A percentile compares a stretch with the other conserved stretches of the same genome.
phyloP scores from a whole-genome alignment of 2,329 filamentous ascomycete species.

The Juglanconis juglandina region DNA sequence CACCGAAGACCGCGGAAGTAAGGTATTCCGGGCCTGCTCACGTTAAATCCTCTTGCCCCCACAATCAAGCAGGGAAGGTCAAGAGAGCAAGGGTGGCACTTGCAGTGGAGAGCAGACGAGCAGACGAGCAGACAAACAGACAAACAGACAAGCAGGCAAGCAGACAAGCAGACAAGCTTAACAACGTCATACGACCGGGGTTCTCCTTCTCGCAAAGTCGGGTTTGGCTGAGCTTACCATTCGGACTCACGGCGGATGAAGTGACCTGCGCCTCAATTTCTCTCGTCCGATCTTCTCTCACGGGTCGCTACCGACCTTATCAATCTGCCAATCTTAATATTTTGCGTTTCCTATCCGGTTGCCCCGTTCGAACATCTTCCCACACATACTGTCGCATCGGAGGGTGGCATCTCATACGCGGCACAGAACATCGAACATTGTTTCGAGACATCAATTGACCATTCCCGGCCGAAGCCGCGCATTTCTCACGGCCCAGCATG shows the following conservation, averaged over 20 bases:
- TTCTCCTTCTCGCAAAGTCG: not conserved
- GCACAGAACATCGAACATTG: not conserved
- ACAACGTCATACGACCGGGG: constrained; percentile 1
- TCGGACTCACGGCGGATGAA: too few relatives aligned
- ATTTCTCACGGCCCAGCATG: constrained; percentile 20
- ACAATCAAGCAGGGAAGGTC: not conserved
- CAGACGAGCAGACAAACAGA: not conserved
- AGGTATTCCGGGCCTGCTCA: too few relatives aligned
- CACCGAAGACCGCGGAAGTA: too few relatives aligned
- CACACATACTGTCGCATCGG: not conserved
- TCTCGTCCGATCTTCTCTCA: too few relatives aligned
- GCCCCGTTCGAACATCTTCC: not conserved
- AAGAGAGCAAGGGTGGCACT: not conserved
- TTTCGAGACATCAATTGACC: constrained; percentile 8
- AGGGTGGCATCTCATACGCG: constrained; percentile 1
- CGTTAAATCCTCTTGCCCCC: not conserved
- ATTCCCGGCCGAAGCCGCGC: constrained; percentile 26
- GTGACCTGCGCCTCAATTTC: too few relatives aligned
- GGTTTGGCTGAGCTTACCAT: too few relatives aligned
- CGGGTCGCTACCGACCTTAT: too few relatives aligned
- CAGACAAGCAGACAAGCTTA: not conserved
- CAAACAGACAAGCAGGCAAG: not conserved
- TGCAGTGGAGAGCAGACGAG: not conserved
- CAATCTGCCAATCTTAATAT: too few relatives aligned
- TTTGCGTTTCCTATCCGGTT: too few relatives aligned